These are phyloP conservation scores for Cicer judaicum DNA, from an alignment of 306 rosid genomes.

Conservation along the genomic window DNA sequence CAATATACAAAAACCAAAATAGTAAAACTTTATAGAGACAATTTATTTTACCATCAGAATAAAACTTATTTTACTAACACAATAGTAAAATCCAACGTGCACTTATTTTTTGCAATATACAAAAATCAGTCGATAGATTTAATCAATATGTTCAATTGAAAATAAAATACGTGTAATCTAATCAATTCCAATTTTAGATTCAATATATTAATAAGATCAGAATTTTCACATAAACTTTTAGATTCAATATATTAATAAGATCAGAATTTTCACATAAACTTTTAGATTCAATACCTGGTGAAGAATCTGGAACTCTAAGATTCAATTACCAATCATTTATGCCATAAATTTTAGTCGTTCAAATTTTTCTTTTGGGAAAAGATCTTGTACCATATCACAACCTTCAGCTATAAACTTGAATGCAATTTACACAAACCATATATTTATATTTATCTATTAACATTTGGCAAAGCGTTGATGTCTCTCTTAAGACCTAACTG, in stretches of 20 bases:
- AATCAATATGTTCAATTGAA: background rate
- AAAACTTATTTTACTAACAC: no score
- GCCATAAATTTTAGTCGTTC: background rate
- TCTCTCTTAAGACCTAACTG: constrained; percentile 47
- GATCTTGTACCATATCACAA: background rate
- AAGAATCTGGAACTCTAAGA: background rate
- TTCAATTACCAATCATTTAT: background rate
- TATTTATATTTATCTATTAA: constrained; percentile 50
- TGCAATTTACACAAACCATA: constrained; percentile 41
- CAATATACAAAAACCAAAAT: no score
- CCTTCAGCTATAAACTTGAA: constrained; percentile 5
- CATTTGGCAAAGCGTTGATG: constrained; percentile 55
- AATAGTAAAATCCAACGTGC: no score
- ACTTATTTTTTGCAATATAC: no score
- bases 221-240: no score
- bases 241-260: background rate
- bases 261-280: background rate
- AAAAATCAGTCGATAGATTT: background rate
- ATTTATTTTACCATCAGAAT: no score
- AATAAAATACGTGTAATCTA: no score
- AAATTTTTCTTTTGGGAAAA: background rate
- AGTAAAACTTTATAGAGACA: no score
- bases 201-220: no score
- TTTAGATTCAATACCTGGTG: background rate
- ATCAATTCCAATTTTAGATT: no score